These are phyloP conservation scores for Thielaviopsis ethacetica DNA, from an alignment of 2,329 filamentous ascomycete genomes.

Conservation along the genomic window DNA sequence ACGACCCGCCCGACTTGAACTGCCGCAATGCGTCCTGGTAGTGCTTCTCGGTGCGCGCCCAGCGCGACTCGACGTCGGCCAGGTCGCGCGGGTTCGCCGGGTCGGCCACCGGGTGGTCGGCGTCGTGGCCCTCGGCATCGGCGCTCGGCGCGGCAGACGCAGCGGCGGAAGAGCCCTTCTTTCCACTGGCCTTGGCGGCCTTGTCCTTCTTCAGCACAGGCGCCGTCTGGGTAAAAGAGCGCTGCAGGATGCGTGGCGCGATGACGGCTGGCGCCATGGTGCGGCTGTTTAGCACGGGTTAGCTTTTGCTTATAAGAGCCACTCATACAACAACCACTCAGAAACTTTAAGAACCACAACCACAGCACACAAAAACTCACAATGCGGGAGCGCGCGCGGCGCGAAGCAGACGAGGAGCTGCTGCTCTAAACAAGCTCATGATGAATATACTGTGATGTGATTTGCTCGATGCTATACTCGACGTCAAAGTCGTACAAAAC, in stretches of 20 bases:
- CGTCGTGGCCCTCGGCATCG: constrained; percentile 14
- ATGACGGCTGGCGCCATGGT: not conserved
- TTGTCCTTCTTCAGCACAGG: constrained; percentile 21
- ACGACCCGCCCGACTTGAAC: constrained; percentile 31
- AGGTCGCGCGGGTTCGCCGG: constrained; percentile 32
- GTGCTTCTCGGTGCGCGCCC: constrained; percentile 25
- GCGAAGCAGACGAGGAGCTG: not conserved
- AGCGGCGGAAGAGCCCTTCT: constrained; percentile 13
- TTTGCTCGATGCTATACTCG: no score
- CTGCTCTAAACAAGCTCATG: constrained; percentile 5
- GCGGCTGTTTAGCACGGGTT: not conserved
- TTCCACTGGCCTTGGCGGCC: constrained; percentile 10
- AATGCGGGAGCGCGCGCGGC: not conserved
- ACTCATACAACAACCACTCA: no score
- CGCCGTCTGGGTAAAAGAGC: constrained; percentile 19
- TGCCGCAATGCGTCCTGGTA: constrained; percentile 25
- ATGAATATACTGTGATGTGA: not conserved
- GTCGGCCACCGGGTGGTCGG: constrained; percentile 19
- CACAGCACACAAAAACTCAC: not conserved
- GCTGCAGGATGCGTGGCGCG: constrained; percentile 10
- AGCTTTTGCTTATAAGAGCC: no score
- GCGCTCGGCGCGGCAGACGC: constrained; percentile 14
- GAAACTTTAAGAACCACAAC: not conserved
- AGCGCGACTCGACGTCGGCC: constrained; percentile 29
- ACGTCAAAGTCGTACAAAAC: not conserved